Base-by-base conservation (phyloP, 805 yeast species). In the Ogataea glucozyma region DNA sequence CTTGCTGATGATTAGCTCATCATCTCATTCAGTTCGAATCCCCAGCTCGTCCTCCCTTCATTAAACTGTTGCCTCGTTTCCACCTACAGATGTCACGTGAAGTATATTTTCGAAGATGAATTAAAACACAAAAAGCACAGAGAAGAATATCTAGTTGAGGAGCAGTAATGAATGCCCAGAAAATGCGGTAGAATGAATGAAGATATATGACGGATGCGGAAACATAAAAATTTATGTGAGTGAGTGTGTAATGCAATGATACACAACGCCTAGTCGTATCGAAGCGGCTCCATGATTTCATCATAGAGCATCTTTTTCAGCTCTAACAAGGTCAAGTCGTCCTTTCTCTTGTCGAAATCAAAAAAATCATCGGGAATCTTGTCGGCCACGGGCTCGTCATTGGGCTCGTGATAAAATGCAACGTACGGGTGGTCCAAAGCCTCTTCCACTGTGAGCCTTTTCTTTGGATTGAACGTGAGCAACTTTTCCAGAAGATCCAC, bases 361-460 rank as follows among this genome's bases (percentile, higher is more conserved):
- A 93, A 91, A 62, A 91, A 89, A 53, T 85, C 89, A 30, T 81
- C 81, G 0, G 95, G 90, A 17, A 93, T 83, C 37, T 89, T 86
- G 14, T 80, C 79, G 26, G 93, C 89, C 27, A 72, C 73, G 0
- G 98, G 98, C 65, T 91, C 98, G 62, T 91, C 98, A 41, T 78
- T 79, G 3, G 97, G 96, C 58, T 91, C 98, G 64, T 91, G 98
- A 66, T 91, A 91, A n/a, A 85, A 76, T 38, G 74, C 67, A 41
- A 91, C 70, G 64, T 91, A 91, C 2, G 96, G 96, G 61, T 91
- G 98, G 51, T 75, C 67, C 36, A 91, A 73, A 0, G 97, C 97
- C 47, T 85, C 84, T 40, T 75, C 83, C 3, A 89, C 98, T 2
- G 90, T 79, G 48, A 90, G 83, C 58, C 98, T 73, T 57, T 84